Evolutionary conservation across 441 rosid species (phyloP), one percentile per base, ranked within the genome.

Genomic region (Brassica balearica): DNA sequence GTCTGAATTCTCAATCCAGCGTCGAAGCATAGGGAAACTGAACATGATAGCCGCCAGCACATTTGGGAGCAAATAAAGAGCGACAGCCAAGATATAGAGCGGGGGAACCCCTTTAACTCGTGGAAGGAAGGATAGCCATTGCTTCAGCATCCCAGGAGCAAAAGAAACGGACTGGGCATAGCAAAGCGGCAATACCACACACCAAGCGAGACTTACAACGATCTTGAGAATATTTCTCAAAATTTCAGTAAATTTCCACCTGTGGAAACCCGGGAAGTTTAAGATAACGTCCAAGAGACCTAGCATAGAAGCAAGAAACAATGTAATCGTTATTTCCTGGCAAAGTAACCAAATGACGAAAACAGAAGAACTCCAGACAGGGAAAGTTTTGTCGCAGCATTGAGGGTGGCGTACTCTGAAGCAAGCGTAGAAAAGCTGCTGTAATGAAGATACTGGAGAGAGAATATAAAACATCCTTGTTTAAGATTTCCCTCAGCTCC

Each of bases 1-100:
- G 82, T 94, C 97, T 68, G 98, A 96, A 86, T 89, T 94, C 84
- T 94, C 99, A 75, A 94, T 94, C 96, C 97, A 96, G 69, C 98
- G 92, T 23, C 98, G 90, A 64, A 96, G 89, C 98, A 96, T 94
- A 61, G 98, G 98, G 68, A 96, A 94, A 82, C 94, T 83, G 81
- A 94, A 96, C 86, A 94, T 88, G 69, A 72, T 80, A 73, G 97
- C 95, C 46, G 93, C 83, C 74, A 96, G 84, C 63, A 90, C 59
- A 84, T 94, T 96, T 79, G 98, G 97, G 59, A 89, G 74, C 89
- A 94, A 80, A 84, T 96, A 94, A 75, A 94, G 48, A 8, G 75
- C 90, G 72, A 89, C 96, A 55, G 98, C 95, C 90, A 92, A 25
- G 62, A 91, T 74, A 80, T 92, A 94, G 41, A 92, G 71, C 6